A percentile compares a stretch with the other conserved stretches of the same genome.
phyloP scores from a whole-genome alignment of 169 alveolate genomes.

The Eimeria necatrix region DNA sequence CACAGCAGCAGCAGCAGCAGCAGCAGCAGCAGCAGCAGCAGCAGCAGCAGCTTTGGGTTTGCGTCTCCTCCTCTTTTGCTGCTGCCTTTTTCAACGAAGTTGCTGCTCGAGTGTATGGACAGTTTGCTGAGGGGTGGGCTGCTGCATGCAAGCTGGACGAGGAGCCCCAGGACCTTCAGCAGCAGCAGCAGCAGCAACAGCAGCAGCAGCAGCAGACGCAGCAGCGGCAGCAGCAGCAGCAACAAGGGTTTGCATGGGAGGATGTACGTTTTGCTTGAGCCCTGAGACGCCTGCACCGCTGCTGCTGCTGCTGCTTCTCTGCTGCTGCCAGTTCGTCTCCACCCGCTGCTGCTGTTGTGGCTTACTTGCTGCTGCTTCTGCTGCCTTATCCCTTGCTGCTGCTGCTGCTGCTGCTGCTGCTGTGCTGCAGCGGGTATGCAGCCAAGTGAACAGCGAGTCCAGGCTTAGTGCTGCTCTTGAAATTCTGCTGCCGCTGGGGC shows the following conservation, averaged over 20 bases:
- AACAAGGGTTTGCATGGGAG: conserved; percentile 18
- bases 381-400: background rate
- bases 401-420: conserved; percentile 4
- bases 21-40: background rate
- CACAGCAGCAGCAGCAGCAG: background rate
- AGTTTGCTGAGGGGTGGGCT: conserved; percentile 37
- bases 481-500: background rate
- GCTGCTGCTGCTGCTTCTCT: conserved; percentile 51
- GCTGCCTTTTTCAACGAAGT: background rate
- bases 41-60: background rate
- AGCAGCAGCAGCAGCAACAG: conserved; percentile 9
- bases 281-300: background rate
- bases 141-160: conserved; percentile 38
- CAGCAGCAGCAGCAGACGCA: background rate
- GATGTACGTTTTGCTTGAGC: background rate
- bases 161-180: conserved; percentile 33
- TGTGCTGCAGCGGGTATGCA: conserved; percentile 24
- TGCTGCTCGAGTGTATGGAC: conserved; percentile 48
- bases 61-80: background rate
- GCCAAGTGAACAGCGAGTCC: background rate
- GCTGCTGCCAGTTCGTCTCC: conserved; percentile 17
- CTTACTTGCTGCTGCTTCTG: background rate
- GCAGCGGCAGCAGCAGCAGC: background rate
- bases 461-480: conserved; percentile 47
- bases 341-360: conserved; percentile 9